These are phyloP conservation scores for Fusarium siculi DNA, from an alignment of 2,329 filamentous ascomycete genomes.

Conservation along the genomic window DNA sequence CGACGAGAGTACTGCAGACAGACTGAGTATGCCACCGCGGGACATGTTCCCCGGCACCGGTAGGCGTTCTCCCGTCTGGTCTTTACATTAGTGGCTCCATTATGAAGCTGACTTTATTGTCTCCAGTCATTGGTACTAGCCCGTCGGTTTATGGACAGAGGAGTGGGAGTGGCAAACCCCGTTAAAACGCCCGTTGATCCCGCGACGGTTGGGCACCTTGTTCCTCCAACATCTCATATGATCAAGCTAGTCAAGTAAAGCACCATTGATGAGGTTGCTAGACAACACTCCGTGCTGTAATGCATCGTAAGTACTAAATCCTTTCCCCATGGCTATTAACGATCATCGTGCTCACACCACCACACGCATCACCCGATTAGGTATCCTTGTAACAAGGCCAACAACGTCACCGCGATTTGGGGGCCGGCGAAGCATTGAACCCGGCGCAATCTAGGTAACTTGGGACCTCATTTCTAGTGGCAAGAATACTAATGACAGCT, in stretches of 20 bases:
- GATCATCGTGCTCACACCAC: slow-evolving; percentile 9
- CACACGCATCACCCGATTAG: background rate
- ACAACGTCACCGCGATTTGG: slow-evolving; percentile 14
- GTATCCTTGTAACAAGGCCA: slow-evolving; percentile 5
- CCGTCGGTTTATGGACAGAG: background rate
- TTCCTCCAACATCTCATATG: slow-evolving; percentile 18
- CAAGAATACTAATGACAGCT: background rate
- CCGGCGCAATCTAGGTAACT: background rate
- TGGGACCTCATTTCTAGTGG: too few relatives aligned
- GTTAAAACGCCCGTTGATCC: slow-evolving; percentile 27
- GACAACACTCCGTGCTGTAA: background rate
- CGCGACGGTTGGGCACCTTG: slow-evolving; percentile 6
- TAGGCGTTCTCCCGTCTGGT: slow-evolving; percentile 17
- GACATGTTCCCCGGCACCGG: slow-evolving; percentile 31
- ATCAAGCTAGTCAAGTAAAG: slow-evolving; percentile 17
- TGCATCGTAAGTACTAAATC: background rate
- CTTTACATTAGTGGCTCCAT: slow-evolving; percentile 30
- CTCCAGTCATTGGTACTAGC: background rate
- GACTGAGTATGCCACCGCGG: slow-evolving; percentile 19
- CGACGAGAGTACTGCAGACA: slow-evolving; percentile 16
- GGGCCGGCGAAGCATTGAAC: background rate
- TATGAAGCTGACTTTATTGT: slow-evolving; percentile 1
- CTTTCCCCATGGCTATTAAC: background rate
- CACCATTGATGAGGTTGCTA: slow-evolving; percentile 7
- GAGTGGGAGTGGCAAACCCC: slow-evolving; percentile 10